These are phyloP conservation scores for Chalciporus sp. DNA, from an alignment of 1,284 basidiomycete species.

Conservation along the genomic window DNA sequence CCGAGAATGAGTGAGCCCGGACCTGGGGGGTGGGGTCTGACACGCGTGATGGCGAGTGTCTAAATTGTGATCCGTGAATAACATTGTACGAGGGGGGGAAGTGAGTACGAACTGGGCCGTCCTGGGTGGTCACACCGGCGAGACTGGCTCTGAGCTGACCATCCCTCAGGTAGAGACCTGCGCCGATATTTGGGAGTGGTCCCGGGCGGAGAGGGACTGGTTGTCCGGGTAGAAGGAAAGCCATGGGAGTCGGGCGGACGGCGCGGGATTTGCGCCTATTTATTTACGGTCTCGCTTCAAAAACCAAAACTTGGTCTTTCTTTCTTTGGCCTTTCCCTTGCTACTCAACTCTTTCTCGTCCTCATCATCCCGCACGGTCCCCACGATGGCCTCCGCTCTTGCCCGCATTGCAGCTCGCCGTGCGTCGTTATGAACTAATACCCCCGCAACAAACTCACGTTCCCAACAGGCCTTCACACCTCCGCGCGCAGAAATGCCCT, in stretches of 20 bases:
- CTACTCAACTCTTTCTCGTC: conserved; percentile 11
- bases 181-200: conserved; percentile 61
- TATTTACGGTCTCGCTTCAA: conserved; percentile 24
- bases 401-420: conserved; percentile 72
- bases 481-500: conserved; percentile 81
- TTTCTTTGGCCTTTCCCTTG: conserved; percentile 11
- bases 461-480: conserved; percentile 72
- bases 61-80: conserved; percentile 25
- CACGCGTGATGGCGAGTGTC: conserved; percentile 61
- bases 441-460: not conserved
- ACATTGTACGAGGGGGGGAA: conserved; percentile 18
- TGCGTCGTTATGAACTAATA: conserved; percentile 37
- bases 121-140: conserved; percentile 63
- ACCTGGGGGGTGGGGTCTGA: conserved; percentile 67
- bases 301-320: conserved; percentile 5
- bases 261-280: conserved; percentile 28
- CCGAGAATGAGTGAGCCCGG: conserved; percentile 79
- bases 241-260: conserved; percentile 32
- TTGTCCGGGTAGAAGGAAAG: conserved; percentile 79
- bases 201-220: conserved; percentile 65
- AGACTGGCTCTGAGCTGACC: conserved; percentile 73
- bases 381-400: conserved; percentile 58
- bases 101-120: conserved; percentile 71
- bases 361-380: conserved; percentile 14
- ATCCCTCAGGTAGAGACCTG: conserved; percentile 71